Base-by-base conservation (phyloP, 805 yeast species). In the Candida ipomoeae region DNA sequence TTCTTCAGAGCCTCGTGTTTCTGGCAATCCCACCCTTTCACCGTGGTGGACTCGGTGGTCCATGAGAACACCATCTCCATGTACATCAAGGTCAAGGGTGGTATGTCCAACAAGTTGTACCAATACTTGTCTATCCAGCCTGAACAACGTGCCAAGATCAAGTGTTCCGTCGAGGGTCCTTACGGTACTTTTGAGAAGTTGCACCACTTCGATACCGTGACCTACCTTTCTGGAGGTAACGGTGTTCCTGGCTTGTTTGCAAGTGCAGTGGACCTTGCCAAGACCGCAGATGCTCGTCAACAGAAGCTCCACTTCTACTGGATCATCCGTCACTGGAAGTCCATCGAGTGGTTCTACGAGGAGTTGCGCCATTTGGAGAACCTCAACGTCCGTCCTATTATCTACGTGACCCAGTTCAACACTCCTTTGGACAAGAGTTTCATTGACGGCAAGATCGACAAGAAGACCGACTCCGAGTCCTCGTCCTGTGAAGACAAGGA, bases 11-110 rank as follows among this genome's bases (percentile, higher is more conserved):
- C 77, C 17, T 61, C 67, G 2, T 66, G 74, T 36, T 81, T 84
- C 63, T 84, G 84, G 83, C 89, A 85, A 62, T 79, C 85, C 4
- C 90, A 86, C 63, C 92, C 92, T 3, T 85, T 87, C 66, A 83
- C 91, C 1, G 64, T 80, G 6, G 68, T 79, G 15, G 74, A 74
- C 45, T 67, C 78, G 3, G 63, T 67, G 1, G 64, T 69, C 40
- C 67, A 68, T 11, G 67, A 71, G 15, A 73, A 70, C 52, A 64
- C 75, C 50, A 60, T 80, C 8, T 65, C 70, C 1, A 66, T 79
- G 44, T 74, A 69, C 55, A 72, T 80, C 58, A 80, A 78, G 59
- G 76, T 75, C 17, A 81, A 81, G 62, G 73, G 73, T n/a, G 89
- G 89, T 51, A 64, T 81, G 48, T 82, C 89, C 14, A 73, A 63